Conservation (phyloP, 495 filamentous ascomycete genomes). For the Sporormia fimetaria region DNA sequence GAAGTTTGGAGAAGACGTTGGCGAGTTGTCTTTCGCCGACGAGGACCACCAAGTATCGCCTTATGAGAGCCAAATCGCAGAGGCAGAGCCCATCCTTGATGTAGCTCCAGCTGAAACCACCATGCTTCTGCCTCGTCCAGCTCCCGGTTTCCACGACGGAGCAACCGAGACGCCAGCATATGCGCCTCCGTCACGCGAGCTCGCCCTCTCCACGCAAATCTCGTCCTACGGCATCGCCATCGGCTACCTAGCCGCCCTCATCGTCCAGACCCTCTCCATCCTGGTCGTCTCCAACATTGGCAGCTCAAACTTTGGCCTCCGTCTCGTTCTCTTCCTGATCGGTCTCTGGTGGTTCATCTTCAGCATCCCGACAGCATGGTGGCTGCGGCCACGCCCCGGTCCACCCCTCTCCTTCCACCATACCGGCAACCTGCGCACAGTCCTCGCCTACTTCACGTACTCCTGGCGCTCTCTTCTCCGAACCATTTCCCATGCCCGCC, state of each 20-base stretch:
- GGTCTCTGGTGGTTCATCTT: constrained; percentile 92
- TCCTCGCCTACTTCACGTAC: constrained; percentile 54
- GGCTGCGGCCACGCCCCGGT: constrained; percentile 80
- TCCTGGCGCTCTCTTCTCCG: constrained; percentile 77
- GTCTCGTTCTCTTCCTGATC: constrained; percentile 75
- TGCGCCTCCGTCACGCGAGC: constrained; percentile 24
- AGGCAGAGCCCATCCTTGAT: constrained; percentile 17
- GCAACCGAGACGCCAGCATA: constrained; percentile 16
- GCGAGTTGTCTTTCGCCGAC: constrained; percentile 10
- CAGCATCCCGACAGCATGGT: constrained; percentile 81
- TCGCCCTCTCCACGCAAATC: constrained; percentile 34
- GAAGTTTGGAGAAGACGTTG: constrained; percentile 12
- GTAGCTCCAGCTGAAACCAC: constrained; percentile 26
- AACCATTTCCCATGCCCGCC: constrained; percentile 66
- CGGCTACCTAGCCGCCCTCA: constrained; percentile 33
- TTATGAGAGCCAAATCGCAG: constrained; percentile 15
- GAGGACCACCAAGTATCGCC: constrained; percentile 14
- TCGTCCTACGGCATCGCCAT: constrained; percentile 36
- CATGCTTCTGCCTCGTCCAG: constrained; percentile 22
- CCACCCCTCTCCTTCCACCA: constrained; percentile 49
- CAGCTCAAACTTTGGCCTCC: constrained; percentile 27
- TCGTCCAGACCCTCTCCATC: constrained; percentile 33
- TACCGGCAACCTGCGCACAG: constrained; percentile 22
- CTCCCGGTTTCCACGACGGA: constrained; percentile 13
- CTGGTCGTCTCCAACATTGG: constrained; percentile 25